Evolutionary conservation across 1,284 basidiomycete species (phyloP).

Genomic region (Pseudozyma hubeiensis): DNA sequence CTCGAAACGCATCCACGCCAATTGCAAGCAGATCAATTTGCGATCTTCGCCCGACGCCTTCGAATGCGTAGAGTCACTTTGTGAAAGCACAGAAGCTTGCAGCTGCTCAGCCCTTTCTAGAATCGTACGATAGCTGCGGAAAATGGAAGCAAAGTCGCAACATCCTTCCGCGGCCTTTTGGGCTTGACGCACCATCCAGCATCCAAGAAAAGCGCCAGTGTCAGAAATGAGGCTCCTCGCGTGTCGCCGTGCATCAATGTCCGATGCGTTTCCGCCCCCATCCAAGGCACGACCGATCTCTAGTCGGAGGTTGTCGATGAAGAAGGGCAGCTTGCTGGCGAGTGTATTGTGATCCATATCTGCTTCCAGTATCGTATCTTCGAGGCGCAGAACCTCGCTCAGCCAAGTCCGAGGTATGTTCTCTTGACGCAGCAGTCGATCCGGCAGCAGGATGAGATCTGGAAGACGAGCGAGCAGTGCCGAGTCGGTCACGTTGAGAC

Average conservation of each 20-base stretch:
- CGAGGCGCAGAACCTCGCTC: slow-evolving; percentile 31
- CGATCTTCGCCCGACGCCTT: slow-evolving; percentile 13
- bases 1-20: slow-evolving; percentile 60
- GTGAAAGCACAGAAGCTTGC: slow-evolving; percentile 24
- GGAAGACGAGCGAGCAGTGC: slow-evolving; percentile 18
- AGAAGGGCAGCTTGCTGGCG: slow-evolving; percentile 20
- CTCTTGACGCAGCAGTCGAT: slow-evolving; percentile 28
- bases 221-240: slow-evolving; percentile 20
- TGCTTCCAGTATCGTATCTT: slow-evolving; percentile 24
- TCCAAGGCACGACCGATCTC: slow-evolving; percentile 20
- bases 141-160: slow-evolving; percentile 7
- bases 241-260: slow-evolving; percentile 3
- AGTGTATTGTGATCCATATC: slow-evolving; percentile 35
- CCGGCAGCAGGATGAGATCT: slow-evolving; percentile 25
- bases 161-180: neutral
- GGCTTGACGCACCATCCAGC: slow-evolving; percentile 29
- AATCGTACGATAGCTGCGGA: slow-evolving; percentile 34
- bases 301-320: slow-evolving; percentile 25
- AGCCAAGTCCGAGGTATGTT: slow-evolving; percentile 20
- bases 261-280: neutral
- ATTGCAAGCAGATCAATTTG: slow-evolving; percentile 26
- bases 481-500: slow-evolving; percentile 1
- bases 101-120: slow-evolving; percentile 29
- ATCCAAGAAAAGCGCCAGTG: slow-evolving; percentile 25
- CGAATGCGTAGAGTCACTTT: neutral